Base-by-base conservation (phyloP, 495 filamentous ascomycete species). In the Penicillium atrosanguineum region DNA sequence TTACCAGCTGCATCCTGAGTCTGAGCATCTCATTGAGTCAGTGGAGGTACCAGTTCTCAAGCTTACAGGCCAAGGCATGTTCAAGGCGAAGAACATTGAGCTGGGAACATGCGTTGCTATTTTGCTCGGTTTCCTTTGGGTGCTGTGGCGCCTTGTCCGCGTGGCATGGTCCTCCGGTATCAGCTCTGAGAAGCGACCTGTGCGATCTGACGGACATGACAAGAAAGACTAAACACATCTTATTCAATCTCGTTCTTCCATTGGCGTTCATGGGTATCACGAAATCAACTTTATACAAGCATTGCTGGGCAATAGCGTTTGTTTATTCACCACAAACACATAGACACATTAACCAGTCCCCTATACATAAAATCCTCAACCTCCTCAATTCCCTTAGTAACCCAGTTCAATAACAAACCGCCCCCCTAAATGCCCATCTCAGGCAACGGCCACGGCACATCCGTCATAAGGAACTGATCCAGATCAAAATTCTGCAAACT, bases 11-110 rank as follows among this genome's bases (percentile, higher is more conserved):
- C 77, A 82, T 41, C 90, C 91, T 7, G 53, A 64, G 19, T 62
- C 79, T 19, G 60, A 62, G 15, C 58, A 60, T 21, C 69, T 91
- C 23, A 75, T 85, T 15, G 85, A 84, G 69, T 65, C 68, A 39
- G 55, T 95, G 18, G 69, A 72, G 26, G 89, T 94, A 8, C 94
- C 94, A 0, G 91, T 97, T 26, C 69, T 97, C 62, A 57, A 55
- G 12, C 53, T 73, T 1, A 52, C 56, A 14, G 53, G 48, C 0
- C 45, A 57, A 3, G 81, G 87, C 60, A 52, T 84, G 47, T 76
- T 77, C 43, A 69, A 73, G 42, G 74, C 78, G n/a, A 67, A 65
- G 52, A 79, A 77, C 62, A 83, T 95, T 40, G 87, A 89, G 68
- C 51, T 72, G 34, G 89, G 87, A 6, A 97, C 93, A 5, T 80